A percentile compares a stretch with the other conserved stretches of the same genome.
Conservation (phyloP, 2,329 filamentous ascomycete species). For the Ophiostoma piceae region DNA sequence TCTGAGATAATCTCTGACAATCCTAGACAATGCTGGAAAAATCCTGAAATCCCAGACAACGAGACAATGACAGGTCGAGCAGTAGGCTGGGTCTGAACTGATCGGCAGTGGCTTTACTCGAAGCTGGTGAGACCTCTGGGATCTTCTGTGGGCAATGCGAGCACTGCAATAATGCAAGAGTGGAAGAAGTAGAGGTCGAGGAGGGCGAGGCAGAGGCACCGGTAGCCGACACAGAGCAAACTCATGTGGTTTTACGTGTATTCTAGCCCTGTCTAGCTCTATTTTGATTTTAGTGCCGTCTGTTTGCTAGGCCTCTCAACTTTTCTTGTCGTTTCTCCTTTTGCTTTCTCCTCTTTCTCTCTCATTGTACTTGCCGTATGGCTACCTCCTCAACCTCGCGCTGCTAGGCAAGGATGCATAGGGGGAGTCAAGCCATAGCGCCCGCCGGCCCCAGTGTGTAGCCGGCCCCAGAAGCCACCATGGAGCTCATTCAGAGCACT, state of each 20-base stretch:
- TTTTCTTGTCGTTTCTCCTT: neutral
- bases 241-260: neutral
- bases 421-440: neutral
- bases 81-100: neutral
- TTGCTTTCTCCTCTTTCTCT: neutral
- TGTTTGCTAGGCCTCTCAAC: neutral
- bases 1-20: neutral
- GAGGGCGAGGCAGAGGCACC: neutral
- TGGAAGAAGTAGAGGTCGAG: neutral
- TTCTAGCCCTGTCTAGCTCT: neutral
- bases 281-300: neutral
- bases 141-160: neutral
- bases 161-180: conserved; percentile 1
- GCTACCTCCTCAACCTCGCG: neutral
- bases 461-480: conserved; percentile 1
- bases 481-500: neutral
- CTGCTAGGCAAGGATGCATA: neutral
- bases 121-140: conserved; percentile 5
- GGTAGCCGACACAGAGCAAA: neutral
- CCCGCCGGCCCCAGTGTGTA: neutral
- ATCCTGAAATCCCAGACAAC: neutral
- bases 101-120: neutral
- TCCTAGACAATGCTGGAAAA: neutral
- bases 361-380: neutral
- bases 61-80: neutral